Percentiles rank a stretch among this genome's conserved stretches.
Conservation (phyloP, 2,329 filamentous ascomycete species). For the Stromatinia cepivora region DNA sequence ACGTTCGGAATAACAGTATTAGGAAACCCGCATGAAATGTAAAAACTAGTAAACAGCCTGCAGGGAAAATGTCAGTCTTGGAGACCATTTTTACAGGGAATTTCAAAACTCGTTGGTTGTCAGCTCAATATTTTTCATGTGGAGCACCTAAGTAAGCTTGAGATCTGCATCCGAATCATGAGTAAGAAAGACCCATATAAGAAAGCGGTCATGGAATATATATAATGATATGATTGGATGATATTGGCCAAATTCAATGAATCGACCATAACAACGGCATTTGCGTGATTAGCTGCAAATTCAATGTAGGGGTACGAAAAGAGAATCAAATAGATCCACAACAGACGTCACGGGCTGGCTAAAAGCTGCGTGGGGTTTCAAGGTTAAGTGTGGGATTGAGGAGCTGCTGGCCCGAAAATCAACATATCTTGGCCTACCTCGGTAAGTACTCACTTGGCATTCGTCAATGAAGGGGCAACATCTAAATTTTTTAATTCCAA, state of each 20-base stretch:
- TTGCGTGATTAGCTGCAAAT: not conserved
- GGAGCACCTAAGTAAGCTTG: not conserved
- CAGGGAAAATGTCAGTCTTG: not conserved
- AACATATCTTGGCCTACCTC: slow-evolving; percentile 3
- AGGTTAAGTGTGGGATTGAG: slow-evolving; percentile 9
- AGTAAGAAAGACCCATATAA: not conserved
- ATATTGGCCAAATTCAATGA: not conserved
- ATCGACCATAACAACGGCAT: slow-evolving; percentile 8
- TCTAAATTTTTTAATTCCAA: not conserved
- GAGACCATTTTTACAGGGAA: not conserved
- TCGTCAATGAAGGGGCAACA: not conserved
- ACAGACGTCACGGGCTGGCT: slow-evolving; percentile 16
- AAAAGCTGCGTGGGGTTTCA: slow-evolving; percentile 12
- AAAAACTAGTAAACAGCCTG: slow-evolving; percentile 1
- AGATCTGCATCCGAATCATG: slow-evolving; percentile 18
- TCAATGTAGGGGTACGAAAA: slow-evolving; percentile 3
- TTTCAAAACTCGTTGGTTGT: slow-evolving; percentile 3
- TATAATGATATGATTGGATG: slow-evolving; percentile 3
- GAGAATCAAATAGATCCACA: slow-evolving; percentile 15
- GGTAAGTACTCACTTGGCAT: not conserved
- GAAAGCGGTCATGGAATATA: slow-evolving; percentile 13
- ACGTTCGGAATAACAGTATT: slow-evolving; percentile 14
- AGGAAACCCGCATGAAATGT: slow-evolving; percentile 16
- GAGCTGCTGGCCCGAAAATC: not conserved
- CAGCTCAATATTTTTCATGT: not conserved